Base-by-base conservation (phyloP, 1,284 basidiomycete genomes). In the Ganoderma lingzhi region DNA sequence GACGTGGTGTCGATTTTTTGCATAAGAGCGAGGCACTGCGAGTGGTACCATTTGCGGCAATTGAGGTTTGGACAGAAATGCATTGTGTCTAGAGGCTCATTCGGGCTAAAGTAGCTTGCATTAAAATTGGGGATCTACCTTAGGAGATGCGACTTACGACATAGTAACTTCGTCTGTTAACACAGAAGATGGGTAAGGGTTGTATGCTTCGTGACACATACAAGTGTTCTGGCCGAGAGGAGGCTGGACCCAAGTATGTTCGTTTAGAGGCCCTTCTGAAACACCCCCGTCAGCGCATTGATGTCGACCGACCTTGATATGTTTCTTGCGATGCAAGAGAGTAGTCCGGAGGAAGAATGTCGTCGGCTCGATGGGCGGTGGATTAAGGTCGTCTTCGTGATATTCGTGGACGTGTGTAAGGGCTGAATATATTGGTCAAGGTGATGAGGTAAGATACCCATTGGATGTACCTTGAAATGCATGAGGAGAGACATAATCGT, bases 11-110 rank as follows among this genome's bases (percentile, higher is more conserved):
- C 70, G 42, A 70, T 15, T 23, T 66, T 23, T 0, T 61, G 45
- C 23, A 48, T 58, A 2, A 60, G 8, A 0, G 6, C 5, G 1
- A 79, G 73, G 63, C 78, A 79, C 0, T 53, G 59, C 2, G 59
- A 23, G 61, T 79, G 78, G 61, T 72, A 77, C 78, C 78, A 79
- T 37, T 48, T 73, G 2, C 73, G 70, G 60, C 78, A 79, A 0
- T 58, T 55, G 3, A 69, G 55, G 10, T 72, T 71, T 0, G 78
- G 75, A 35, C 78, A 79, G 62, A 77, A 78, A 59, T 76, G 77
- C 76, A 77, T 76, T 5, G 48, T n/a, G 30, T 53, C 37, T 8
- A 37, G 45, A 28, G 10, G 30, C 19, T 19, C 5, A 3, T 39
- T 44, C 14, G 41, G 55, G 30, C 41, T 59, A 17, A 10, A 35